phyloP scores from a whole-genome alignment of 2,329 filamentous ascomycete species.

The Ophiostoma sp. region DNA sequence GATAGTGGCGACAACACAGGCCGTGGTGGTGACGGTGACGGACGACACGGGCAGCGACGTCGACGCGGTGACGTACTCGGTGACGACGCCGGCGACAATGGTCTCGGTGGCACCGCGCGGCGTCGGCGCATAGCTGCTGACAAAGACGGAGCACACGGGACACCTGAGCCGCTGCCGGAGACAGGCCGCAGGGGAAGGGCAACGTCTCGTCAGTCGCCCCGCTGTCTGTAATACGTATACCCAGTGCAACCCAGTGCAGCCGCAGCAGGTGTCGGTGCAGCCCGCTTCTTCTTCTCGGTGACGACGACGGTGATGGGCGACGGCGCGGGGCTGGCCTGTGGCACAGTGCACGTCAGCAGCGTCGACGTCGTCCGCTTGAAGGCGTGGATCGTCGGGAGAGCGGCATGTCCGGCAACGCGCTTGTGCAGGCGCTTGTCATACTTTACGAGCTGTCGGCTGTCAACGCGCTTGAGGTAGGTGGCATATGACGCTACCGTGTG shows the following conservation, averaged over 20 bases:
- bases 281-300: background rate
- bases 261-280: background rate
- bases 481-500: background rate
- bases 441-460: background rate
- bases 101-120: background rate
- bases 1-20: background rate
- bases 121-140: background rate
- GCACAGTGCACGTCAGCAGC: background rate
- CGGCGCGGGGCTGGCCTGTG: background rate
- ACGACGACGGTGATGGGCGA: background rate
- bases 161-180: background rate
- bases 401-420: background rate
- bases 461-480: background rate
- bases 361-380: background rate
- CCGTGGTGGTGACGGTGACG: background rate
- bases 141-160: slow-evolving; percentile 4
- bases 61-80: background rate
- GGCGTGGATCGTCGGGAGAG: background rate
- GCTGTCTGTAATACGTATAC: no score
- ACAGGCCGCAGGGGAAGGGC: background rate
- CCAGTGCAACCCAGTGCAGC: no score
- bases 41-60: background rate
- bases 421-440: background rate
- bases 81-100: slow-evolving; percentile 4
- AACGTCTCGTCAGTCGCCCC: no score